Conservation (phyloP, 1,284 basidiomycete genomes). For the Melampsora abietis-canadensis region DNA sequence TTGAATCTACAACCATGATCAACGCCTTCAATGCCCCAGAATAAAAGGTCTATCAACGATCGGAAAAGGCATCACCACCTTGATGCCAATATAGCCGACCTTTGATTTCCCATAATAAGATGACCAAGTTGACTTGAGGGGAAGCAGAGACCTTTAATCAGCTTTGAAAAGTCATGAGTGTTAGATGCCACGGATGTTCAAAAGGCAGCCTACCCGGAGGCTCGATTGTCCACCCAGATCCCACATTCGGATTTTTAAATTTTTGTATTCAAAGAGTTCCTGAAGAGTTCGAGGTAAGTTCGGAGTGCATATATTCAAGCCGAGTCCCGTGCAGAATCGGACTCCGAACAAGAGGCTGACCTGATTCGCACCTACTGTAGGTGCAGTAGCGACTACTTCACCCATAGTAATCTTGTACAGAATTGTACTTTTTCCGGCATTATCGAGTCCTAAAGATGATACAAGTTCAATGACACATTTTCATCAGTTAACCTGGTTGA, state of each 20-base stretch:
- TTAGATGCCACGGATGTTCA: too few species aligned
- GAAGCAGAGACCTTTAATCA: not conserved
- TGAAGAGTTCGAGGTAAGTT: not conserved
- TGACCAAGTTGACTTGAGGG: constrained; percentile 38
- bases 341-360: constrained; percentile 20
- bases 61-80: not conserved
- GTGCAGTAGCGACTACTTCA: constrained; percentile 58
- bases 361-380: constrained; percentile 57
- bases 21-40: constrained; percentile 54
- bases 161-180: too few species aligned
- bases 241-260: constrained; percentile 57
- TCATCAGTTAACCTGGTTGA: constrained; percentile 48
- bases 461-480: constrained; percentile 33
- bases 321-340: too few species aligned
- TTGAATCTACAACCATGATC: constrained; percentile 59
- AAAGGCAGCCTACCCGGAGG: constrained; percentile 50
- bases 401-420: constrained; percentile 59
- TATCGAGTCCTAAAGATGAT: constrained; percentile 52
- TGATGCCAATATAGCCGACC: constrained; percentile 3
- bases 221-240: constrained; percentile 58
- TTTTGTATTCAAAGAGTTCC: constrained; percentile 57
- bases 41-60: constrained; percentile 52
- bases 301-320: too few species aligned
- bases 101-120: constrained; percentile 42
- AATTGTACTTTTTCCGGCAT: constrained; percentile 58